Conservation (phyloP, 2,329 filamentous ascomycete genomes). For the Sporothrix protearum region DNA sequence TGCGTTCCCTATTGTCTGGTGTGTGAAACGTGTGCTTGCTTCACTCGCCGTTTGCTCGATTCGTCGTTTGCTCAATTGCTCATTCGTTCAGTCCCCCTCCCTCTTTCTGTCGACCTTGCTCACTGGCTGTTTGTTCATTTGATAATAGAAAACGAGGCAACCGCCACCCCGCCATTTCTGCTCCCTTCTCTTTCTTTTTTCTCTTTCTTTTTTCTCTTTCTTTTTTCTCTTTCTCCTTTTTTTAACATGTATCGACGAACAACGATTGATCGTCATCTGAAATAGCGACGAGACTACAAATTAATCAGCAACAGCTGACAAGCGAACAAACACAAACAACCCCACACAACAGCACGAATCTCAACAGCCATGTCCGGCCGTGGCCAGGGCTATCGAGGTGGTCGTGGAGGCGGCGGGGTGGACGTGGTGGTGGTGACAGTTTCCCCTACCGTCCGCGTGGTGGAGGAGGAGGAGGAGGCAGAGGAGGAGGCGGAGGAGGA, state of each 20-base stretch:
- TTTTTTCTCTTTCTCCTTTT: not conserved
- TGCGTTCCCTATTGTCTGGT: too few relatives aligned
- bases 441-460: slow-evolving; percentile 4
- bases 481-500: not conserved
- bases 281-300: not conserved
- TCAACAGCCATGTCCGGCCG: not conserved
- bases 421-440: not conserved
- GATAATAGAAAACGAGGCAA: not conserved
- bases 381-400: not conserved
- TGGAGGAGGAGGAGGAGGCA: not conserved
- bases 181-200: too few relatives aligned
- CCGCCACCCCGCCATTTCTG: not conserved
- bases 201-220: not conserved
- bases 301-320: not conserved
- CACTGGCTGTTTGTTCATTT: not conserved
- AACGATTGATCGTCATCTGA: not conserved
- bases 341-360: not conserved
- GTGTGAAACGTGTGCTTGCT: not conserved
- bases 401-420: not conserved
- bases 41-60: not conserved
- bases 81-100: not conserved
- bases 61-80: not conserved
- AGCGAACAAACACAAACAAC: not conserved
- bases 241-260: not conserved
- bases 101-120: not conserved